These are phyloP conservation scores for Tolypocladium amazonense DNA, from an alignment of 2,329 filamentous ascomycete genomes.

Conservation along the genomic window DNA sequence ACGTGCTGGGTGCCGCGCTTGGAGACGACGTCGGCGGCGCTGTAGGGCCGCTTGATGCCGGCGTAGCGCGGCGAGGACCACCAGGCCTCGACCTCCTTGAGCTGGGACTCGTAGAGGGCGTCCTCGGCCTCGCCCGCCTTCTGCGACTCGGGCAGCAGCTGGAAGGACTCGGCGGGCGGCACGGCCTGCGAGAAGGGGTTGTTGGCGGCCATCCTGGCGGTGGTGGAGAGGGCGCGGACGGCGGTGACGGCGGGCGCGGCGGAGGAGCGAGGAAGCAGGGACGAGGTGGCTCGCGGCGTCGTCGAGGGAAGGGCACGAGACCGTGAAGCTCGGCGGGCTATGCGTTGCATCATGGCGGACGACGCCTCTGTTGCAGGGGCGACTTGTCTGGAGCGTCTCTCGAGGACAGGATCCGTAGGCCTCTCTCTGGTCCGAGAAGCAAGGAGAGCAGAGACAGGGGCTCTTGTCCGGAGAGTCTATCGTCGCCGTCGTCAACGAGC, in stretches of 20 bases:
- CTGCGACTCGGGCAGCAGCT: conserved; percentile 65
- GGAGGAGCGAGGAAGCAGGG: conserved; percentile 6
- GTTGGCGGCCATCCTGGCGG: conserved; percentile 17
- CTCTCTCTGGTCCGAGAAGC: too few species aligned
- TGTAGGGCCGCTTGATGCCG: conserved; percentile 87
- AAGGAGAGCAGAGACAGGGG: too few species aligned
- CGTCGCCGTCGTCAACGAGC: neutral
- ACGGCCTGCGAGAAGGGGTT: conserved; percentile 18
- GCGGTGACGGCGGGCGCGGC: conserved; percentile 3
- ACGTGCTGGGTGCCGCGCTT: conserved; percentile 85
- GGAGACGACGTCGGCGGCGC: conserved; percentile 80
- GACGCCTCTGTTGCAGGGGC: neutral
- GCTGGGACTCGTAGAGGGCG: conserved; percentile 70
- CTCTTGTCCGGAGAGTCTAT: neutral
- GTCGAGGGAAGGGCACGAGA: conserved; percentile 7
- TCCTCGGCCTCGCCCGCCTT: conserved; percentile 79
- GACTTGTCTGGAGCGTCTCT: too few species aligned
- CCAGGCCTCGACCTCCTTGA: conserved; percentile 81
- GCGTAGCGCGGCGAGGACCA: conserved; percentile 78
- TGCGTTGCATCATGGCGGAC: conserved; percentile 20
- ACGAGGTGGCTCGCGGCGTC: conserved; percentile 9
- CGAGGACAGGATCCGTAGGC: too few species aligned
- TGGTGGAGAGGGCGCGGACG: conserved; percentile 18
- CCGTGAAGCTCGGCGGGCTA: conserved; percentile 18
- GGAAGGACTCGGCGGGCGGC: conserved; percentile 64